Conservation (phyloP, 2,329 filamentous ascomycete species). For the Tolypocladium guangdongense region DNA sequence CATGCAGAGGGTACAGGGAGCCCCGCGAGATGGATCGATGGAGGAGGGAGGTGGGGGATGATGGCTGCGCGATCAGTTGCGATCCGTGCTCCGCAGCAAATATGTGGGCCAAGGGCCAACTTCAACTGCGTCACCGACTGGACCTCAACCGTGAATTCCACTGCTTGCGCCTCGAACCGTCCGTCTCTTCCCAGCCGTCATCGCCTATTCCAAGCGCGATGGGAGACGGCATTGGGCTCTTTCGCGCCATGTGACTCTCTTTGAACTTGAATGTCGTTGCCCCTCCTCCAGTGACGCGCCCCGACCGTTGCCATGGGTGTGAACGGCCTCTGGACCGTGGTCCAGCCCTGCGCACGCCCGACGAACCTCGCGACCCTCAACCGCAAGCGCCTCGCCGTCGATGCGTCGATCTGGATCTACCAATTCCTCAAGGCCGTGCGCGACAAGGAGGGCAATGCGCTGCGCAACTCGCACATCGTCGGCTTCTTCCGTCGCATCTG, state of each 20-base stretch:
- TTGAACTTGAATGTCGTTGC: neutral
- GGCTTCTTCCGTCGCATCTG: conserved; percentile 98
- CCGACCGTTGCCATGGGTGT: conserved; percentile 65
- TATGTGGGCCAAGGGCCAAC: neutral
- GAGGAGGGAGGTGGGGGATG: neutral
- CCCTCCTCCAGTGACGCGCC: neutral
- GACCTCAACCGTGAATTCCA: neutral
- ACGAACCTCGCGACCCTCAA: conserved; percentile 96
- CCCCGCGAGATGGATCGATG: neutral
- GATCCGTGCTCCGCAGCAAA: neutral
- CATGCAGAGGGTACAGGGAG: neutral
- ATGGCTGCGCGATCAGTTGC: neutral
- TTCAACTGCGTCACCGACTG: neutral
- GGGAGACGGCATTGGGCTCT: neutral
- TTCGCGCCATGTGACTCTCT: neutral
- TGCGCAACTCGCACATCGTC: conserved; percentile 91
- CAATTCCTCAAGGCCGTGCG: conserved; percentile 98
- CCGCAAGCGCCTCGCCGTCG: conserved; percentile 88
- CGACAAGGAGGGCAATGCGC: conserved; percentile 93
- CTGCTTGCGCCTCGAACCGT: neutral
- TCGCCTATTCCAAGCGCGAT: neutral
- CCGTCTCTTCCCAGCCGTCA: neutral
- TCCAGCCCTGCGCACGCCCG: conserved; percentile 89
- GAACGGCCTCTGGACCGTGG: conserved; percentile 91
- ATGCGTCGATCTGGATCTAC: conserved; percentile 99